phyloP scores from a whole-genome alignment of 139 green algal species.

The Pseudopediastrum boryanum region DNA sequence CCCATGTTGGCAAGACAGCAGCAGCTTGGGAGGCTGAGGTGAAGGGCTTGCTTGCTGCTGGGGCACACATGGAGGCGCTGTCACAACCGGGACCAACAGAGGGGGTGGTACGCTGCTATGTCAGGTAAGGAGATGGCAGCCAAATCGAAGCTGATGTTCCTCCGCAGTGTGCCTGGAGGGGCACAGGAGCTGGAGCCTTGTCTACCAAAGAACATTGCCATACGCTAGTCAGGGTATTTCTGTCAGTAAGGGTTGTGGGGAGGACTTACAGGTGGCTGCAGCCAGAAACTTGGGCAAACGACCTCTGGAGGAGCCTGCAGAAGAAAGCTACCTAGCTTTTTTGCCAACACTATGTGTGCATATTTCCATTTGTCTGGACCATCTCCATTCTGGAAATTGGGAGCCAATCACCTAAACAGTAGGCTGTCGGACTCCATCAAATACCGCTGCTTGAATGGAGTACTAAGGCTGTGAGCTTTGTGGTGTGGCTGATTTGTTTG shows the following conservation, averaged over 20 bases:
- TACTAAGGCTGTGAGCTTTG: background rate
- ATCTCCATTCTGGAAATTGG: background rate
- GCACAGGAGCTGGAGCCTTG: background rate
- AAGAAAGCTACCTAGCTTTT: too few relatives aligned
- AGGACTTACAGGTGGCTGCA: background rate
- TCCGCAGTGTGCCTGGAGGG: too few relatives aligned
- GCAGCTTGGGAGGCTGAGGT: conserved; percentile 46
- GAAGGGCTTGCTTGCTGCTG: conserved; percentile 12
- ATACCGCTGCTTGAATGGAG: background rate
- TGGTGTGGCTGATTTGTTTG: background rate
- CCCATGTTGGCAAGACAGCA: too few relatives aligned
- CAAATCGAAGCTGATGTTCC: too few relatives aligned
- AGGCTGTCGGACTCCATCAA: background rate
- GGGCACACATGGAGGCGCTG: conserved; percentile 39
- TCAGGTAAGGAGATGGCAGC: conserved; percentile 23
- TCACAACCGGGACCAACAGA: conserved; percentile 33
- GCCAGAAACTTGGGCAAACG: too few relatives aligned
- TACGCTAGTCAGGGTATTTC: background rate
- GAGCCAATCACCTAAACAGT: background rate
- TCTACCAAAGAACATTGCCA: background rate
- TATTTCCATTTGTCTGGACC: background rate
- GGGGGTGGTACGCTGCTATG: conserved; percentile 47
- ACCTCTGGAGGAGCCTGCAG: too few relatives aligned
- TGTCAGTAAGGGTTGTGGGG: background rate
- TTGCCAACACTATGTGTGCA: too few relatives aligned